Percentiles rank a stretch among this genome's conserved stretches.
Conservation (phyloP, 1,139 yeast species). For the Hyphopichia burtonii region DNA sequence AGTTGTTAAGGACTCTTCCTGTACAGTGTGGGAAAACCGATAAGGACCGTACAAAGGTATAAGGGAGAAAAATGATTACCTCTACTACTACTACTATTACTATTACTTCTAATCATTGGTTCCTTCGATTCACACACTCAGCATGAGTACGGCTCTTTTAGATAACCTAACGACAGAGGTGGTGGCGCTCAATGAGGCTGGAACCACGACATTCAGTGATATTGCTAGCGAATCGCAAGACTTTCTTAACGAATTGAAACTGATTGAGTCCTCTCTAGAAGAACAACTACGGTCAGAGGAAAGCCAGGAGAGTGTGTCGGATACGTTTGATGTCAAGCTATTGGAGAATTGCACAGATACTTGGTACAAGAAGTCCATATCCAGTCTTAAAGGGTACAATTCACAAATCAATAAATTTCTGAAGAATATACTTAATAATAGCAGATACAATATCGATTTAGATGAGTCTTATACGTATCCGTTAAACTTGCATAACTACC, state of each 20-base stretch:
- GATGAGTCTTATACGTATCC: constrained; percentile 49
- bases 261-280: constrained; percentile 26
- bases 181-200: constrained; percentile 20
- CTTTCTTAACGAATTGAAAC: constrained; percentile 26
- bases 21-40: background rate
- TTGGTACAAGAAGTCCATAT: constrained; percentile 42
- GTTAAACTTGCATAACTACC: constrained; percentile 31
- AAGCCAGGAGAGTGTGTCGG: background rate
- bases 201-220: constrained; percentile 17
- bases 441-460: constrained; percentile 30
- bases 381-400: constrained; percentile 36
- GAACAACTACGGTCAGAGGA: constrained; percentile 13
- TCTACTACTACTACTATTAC: too few species aligned
- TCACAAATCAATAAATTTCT: constrained; percentile 35
- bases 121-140: background rate
- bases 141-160: constrained; percentile 23
- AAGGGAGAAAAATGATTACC: too few species aligned
- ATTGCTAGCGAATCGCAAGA: constrained; percentile 24
- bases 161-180: constrained; percentile 30
- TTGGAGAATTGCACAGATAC: constrained; percentile 12
- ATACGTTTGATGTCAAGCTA: constrained; percentile 4
- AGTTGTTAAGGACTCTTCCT: too few species aligned
- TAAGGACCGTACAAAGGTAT: background rate
- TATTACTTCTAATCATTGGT: background rate
- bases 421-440: constrained; percentile 33